Evolutionary conservation across 2,329 filamentous ascomycete species (phyloP), one percentile per base, ranked within the genome.

Genomic region (Phialophora expanda): DNA sequence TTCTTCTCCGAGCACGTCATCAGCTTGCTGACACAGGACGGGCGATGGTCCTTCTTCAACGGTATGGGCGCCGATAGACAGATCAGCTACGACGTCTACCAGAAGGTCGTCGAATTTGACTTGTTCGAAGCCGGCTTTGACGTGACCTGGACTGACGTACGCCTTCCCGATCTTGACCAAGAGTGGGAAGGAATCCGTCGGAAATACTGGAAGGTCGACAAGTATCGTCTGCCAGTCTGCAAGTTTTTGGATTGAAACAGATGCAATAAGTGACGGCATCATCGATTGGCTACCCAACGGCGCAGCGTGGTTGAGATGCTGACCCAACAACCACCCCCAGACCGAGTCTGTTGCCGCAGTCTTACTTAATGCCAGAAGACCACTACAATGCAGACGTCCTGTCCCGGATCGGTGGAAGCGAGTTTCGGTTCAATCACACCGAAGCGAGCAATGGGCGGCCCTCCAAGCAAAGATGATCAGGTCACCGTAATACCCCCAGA

Each of bases 71-170:
- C 95, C 2, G 95, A 99, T 79, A 84, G 95, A 54, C 89, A 89
- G 77, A 89, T 98, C 68, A 97, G 92, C 78, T 98, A 98, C 78
- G 95, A 98, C 79, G 93, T 99, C 26, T 98, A 98, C 79, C 91
- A 89, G 61, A 92, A 91, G 76, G 92, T 98, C 2, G 90, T 92
- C 1, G 94, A 98, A 78, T 89, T 97, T 83, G 93, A 98, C 78
- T 83, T 96, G 24, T 87, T 90, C 68, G 93, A 98, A 72, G 92
- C 92, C 9, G 93, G 93, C 0, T 86, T 97, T 72, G 94, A 98
- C 74, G 87, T 94, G 1, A 90, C 93, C 60, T 98, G 93, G 93
- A 85, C 89, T 61, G 89, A 89, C 63, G 85, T 95, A 38, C 81
- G 86, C 5, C 90, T 98, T 14, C 88, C 92, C 17, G 87, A 86